Evolutionary conservation across 2,329 filamentous ascomycete species (phyloP).

Genomic region (Ophiostoma tasmaniense): DNA sequence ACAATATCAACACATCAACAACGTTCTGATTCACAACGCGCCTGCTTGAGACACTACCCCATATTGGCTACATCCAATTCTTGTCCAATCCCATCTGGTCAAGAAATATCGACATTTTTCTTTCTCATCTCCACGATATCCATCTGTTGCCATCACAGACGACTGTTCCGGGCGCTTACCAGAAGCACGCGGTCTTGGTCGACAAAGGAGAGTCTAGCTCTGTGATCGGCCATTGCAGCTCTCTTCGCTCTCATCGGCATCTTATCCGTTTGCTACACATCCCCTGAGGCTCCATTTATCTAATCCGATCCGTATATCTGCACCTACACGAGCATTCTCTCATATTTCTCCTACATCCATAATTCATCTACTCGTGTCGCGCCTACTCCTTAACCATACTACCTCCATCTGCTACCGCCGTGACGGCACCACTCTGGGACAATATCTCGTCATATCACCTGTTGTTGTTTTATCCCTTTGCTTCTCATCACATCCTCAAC

Average conservation of each 20-base stretch:
- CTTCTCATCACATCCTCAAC: not conserved
- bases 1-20: not conserved
- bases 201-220: not conserved
- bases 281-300: not conserved
- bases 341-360: not conserved
- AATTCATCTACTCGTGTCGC: not conserved
- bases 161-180: not conserved
- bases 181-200: not conserved
- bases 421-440: not conserved
- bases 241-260: not conserved
- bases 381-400: not conserved
- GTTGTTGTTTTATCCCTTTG: not conserved
- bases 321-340: not conserved
- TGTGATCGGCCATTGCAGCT: not conserved
- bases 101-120: not conserved
- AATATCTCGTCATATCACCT: not conserved
- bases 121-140: not conserved
- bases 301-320: not conserved
- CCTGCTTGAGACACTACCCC: not conserved
- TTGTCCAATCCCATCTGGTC: not conserved
- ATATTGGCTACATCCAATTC: not conserved
- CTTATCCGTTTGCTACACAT: not conserved
- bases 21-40: not conserved
- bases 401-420: not conserved
- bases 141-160: not conserved